phyloP scores from a whole-genome alignment of 495 filamentous ascomycete species.

The Penicillium bialowiezense region DNA sequence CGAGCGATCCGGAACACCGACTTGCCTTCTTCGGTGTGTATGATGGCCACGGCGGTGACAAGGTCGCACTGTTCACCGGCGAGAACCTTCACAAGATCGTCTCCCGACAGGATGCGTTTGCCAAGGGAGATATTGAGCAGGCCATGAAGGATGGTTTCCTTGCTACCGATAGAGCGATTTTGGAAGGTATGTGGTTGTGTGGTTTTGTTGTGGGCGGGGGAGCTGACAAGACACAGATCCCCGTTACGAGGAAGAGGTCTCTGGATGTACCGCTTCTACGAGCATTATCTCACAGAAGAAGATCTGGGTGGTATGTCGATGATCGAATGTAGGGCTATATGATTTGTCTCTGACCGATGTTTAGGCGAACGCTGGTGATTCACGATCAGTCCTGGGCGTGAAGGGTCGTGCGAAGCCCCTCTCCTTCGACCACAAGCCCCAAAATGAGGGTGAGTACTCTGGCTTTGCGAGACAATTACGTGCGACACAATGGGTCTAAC shows the following conservation, averaged over 20 bases:
- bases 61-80: constrained; percentile 89
- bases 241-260: constrained; percentile 95
- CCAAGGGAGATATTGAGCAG: constrained; percentile 87
- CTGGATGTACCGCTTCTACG: constrained; percentile 92
- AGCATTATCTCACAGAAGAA: constrained; percentile 84
- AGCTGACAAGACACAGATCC: constrained; percentile 62
- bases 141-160: constrained; percentile 96
- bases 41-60: constrained; percentile 95
- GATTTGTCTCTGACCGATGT: constrained; percentile 9
- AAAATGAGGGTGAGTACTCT: constrained; percentile 77
- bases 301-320: constrained; percentile 81
- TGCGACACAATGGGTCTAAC: constrained; percentile 13
- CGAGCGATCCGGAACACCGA: constrained; percentile 61
- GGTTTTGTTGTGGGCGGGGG: neutral
- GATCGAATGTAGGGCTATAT: neutral
- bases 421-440: constrained; percentile 97
- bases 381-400: constrained; percentile 86
- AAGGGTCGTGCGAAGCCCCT: constrained; percentile 96
- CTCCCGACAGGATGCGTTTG: constrained; percentile 89
- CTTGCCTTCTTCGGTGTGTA: constrained; percentile 98
- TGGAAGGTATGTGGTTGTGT: constrained; percentile 68
- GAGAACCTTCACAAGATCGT: constrained; percentile 92
- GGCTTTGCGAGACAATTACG: neutral
- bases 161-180: constrained; percentile 91
- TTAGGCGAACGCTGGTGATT: constrained; percentile 95